phyloP scores from a whole-genome alignment of 1,284 basidiomycete genomes.

The Cutaneotrichosporon mucoides region DNA sequence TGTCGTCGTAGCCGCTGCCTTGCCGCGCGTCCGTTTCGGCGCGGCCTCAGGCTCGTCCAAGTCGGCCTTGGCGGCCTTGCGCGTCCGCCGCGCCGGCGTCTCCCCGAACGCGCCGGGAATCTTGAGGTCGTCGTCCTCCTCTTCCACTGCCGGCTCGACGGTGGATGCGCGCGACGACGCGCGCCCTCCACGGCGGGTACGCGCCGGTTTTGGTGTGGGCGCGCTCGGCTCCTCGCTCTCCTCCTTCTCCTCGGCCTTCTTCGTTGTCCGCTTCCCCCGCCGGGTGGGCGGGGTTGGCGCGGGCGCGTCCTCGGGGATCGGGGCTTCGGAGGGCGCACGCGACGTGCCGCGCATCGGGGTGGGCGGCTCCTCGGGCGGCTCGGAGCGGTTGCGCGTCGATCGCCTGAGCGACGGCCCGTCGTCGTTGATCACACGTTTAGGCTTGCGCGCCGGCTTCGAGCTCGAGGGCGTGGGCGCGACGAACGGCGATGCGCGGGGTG shows the following conservation, averaged over 20 bases:
- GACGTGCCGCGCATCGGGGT: neutral
- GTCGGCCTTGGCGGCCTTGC: conserved; percentile 31
- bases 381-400: conserved; percentile 6
- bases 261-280: conserved; percentile 5
- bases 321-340: conserved; percentile 16
- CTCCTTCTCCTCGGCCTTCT: neutral
- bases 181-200: neutral
- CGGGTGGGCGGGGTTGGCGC: neutral
- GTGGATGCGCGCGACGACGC: conserved; percentile 12
- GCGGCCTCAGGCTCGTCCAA: conserved; percentile 28
- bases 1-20: conserved; percentile 14
- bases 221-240: neutral
- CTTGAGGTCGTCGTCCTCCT: conserved; percentile 11
- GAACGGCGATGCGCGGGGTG: neutral
- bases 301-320: conserved; percentile 16
- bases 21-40: conserved; percentile 18
- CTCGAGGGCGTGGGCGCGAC: neutral
- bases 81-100: conserved; percentile 23
- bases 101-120: neutral
- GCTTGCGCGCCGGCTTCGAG: conserved; percentile 5
- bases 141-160: neutral
- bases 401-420: conserved; percentile 9
- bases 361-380: conserved; percentile 1
- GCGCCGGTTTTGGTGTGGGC: neutral
- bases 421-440: conserved; percentile 8